phyloP scores from a whole-genome alignment of 305 asterid genomes.

The Solanum hybrid region DNA sequence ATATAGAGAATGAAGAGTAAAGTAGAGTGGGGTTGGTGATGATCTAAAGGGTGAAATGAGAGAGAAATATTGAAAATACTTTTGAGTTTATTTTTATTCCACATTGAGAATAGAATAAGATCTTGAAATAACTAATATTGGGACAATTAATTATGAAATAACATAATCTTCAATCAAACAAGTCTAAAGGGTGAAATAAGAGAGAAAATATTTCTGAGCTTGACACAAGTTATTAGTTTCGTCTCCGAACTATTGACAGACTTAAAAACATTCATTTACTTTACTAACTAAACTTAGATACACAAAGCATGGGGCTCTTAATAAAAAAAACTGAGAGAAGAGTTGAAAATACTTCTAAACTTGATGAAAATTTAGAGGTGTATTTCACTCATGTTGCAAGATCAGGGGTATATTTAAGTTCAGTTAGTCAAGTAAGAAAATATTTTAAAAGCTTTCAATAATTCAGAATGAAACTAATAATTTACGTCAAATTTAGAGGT shows the following conservation, averaged over 20 bases:
- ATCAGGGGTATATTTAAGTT: background rate
- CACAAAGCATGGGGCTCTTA: background rate
- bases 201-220: background rate
- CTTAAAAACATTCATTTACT: background rate
- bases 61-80: background rate
- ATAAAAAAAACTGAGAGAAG: too few species aligned
- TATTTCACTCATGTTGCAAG: too few species aligned
- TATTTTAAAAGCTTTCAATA: too few species aligned
- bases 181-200: background rate
- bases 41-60: background rate
- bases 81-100: background rate
- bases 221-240: background rate
- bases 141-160: background rate
- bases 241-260: background rate
- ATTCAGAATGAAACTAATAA: too few species aligned
- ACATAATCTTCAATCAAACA: background rate
- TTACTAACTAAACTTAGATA: too few species aligned
- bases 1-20: too few species aligned
- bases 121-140: background rate
- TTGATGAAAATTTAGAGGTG: background rate
- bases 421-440: background rate
- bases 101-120: background rate
- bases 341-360: background rate
- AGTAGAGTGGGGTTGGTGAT: too few species aligned
- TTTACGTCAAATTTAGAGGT: too few species aligned